Evolutionary conservation across 352 stramenopile genomes (phyloP).

Genomic region (Phytophthora pluvialis): DNA sequence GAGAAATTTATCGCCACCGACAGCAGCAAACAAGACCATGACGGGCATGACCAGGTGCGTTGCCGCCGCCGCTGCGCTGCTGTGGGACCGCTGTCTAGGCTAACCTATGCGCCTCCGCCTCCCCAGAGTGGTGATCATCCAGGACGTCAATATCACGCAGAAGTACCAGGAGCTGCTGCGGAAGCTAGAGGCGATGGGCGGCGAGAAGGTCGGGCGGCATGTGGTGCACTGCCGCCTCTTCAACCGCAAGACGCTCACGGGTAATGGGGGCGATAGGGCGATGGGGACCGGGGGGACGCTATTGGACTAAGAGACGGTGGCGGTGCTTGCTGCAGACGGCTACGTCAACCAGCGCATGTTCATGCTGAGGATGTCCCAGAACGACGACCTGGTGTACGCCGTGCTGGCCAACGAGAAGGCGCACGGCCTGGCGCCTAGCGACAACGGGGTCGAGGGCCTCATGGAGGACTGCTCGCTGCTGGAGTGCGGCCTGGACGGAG

Average conservation of each 20-base stretch:
- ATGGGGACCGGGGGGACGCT: neutral
- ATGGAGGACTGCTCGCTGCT: slow-evolving; percentile 82
- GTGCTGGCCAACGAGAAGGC: slow-evolving; percentile 83
- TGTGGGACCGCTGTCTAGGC: neutral
- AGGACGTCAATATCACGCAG: slow-evolving; percentile 80
- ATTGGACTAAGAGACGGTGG: slow-evolving; percentile 3
- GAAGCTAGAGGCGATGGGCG: slow-evolving; percentile 85
- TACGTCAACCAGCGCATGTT: slow-evolving; percentile 91
- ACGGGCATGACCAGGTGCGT: slow-evolving; percentile 76
- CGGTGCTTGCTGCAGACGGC: slow-evolving; percentile 47
- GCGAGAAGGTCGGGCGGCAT: slow-evolving; percentile 77
- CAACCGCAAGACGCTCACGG: slow-evolving; percentile 80
- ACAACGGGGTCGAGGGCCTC: slow-evolving; percentile 79
- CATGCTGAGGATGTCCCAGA: slow-evolving; percentile 90
- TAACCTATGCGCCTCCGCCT: neutral
- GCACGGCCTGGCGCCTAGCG: slow-evolving; percentile 56
- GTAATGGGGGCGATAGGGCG: slow-evolving; percentile 30
- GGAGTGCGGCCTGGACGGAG: slow-evolving; percentile 83
- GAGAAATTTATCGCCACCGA: neutral
- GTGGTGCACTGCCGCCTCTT: slow-evolving; percentile 90
- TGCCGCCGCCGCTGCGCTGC: neutral
- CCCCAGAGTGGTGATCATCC: slow-evolving; percentile 79
- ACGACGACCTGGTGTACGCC: slow-evolving; percentile 86
- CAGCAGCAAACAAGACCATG: slow-evolving; percentile 34
- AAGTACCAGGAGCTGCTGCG: slow-evolving; percentile 89